A percentile compares a stretch with the other conserved stretches of the same genome.
Conservation (phyloP, 441 rosid species). For the Corymbia citriodora region DNA sequence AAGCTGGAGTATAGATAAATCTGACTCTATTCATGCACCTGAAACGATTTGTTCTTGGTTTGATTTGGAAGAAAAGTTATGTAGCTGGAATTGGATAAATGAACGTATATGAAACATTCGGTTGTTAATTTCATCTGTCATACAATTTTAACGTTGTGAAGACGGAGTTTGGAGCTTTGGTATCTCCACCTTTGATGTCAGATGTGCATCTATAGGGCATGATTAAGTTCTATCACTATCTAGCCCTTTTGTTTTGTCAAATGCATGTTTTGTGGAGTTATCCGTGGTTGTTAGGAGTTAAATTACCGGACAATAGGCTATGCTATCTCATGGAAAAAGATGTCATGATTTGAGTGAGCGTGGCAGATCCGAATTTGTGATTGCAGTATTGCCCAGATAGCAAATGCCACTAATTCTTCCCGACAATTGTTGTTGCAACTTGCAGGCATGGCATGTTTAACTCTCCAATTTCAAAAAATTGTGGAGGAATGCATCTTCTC, state of each 20-base stretch:
- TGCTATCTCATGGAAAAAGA: background rate
- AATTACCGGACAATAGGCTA: background rate
- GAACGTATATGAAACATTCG: background rate
- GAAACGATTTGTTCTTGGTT: background rate
- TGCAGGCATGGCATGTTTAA: background rate
- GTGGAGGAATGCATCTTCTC: rapidly evolving
- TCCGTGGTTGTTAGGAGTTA: background rate
- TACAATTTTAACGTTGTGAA: background rate
- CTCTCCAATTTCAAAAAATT: background rate
- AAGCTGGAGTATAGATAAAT: background rate
- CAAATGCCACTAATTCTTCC: background rate
- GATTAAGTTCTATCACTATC: rapidly evolving
- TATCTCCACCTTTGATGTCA: background rate
- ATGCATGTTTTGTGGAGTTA: background rate
- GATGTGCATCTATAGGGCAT: background rate
- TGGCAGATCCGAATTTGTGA: background rate
- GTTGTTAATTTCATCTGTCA: background rate
- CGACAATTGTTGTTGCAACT: rapidly evolving
- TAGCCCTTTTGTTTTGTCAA: background rate
- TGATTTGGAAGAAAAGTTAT: background rate
- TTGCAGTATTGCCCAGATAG: rapidly evolving
- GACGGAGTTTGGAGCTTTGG: rapidly evolving
- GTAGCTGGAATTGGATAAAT: background rate
- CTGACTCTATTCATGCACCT: rapidly evolving
- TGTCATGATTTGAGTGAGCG: background rate